Evolutionary conservation across 2,329 filamentous ascomycete genomes (phyloP), one percentile per base, ranked within the genome.

Genomic region (Neofusicoccum ribis): DNA sequence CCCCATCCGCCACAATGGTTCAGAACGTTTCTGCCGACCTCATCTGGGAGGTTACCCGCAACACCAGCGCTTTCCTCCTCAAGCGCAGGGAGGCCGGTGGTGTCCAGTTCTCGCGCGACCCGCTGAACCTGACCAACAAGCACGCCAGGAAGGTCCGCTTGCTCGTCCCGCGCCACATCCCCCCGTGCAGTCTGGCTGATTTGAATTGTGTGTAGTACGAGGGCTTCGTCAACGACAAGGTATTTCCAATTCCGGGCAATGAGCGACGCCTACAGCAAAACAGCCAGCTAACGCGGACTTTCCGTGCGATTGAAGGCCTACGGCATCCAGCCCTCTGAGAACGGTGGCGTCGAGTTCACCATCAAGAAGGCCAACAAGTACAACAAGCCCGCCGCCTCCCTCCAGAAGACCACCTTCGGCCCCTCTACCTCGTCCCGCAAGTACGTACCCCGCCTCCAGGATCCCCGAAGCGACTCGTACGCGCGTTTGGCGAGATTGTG

Each of bases 191-290:
- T 67, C 69, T 67, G 23, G 63, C 74, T 77, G 72, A 76, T 64
- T 54, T 49, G 60, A 49, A 36, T 27, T n/a, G 2, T 50, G 62
- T 47, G 41, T 78, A 96, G 92, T 88, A 97, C 82, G 91, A 91
- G 76, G 95, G 95, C 77, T 96, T 93, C 82, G 88, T 92, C 82
- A 97, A 96, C 86, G 87, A 89, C 80, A 95, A 97, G 91, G 92
- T 95, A 90, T 74, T 69, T 44, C 44, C 36, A 65, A 60, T 58
- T 60, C 52, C 52, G 27, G 61, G 47, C 68, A 64, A 58, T 65
- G 44, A 20, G 14, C 46, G 41, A 59, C 49, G 37, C 60, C 20
- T 23, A 23, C 20, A 3, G 20, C 15, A 44, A 27, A 41, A 14
- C 36, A 12, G 7, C 41, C 20, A 34, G 37, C 59, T 62, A 51